These are phyloP conservation scores for Calonectria hongkongensis DNA, from an alignment of 2,329 filamentous ascomycete genomes.

Conservation along the genomic window DNA sequence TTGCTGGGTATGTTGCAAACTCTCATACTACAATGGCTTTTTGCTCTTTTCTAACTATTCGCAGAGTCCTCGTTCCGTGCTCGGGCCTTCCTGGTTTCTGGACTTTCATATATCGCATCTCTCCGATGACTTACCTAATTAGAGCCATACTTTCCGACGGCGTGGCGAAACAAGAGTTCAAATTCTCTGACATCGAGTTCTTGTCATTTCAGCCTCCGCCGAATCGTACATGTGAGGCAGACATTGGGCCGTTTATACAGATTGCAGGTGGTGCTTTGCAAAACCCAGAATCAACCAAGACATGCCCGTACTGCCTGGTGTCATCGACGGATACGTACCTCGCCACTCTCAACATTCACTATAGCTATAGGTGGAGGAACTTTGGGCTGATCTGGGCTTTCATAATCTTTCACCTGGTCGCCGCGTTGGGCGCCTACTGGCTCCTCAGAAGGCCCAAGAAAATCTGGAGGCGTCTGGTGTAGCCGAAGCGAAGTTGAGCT, in stretches of 20 bases:
- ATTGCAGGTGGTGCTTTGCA: constrained; percentile 67
- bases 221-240: constrained; percentile 69
- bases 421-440: constrained; percentile 68
- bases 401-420: constrained; percentile 68
- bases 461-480: background rate
- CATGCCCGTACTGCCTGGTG: constrained; percentile 65
- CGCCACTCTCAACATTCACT: constrained; percentile 63
- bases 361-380: constrained; percentile 70
- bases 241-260: constrained; percentile 66
- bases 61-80: constrained; percentile 75
- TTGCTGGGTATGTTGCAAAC: constrained; percentile 45
- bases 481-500: too few species aligned
- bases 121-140: constrained; percentile 81
- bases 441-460: constrained; percentile 56
- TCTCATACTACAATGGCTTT: background rate
- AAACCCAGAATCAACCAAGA: constrained; percentile 62
- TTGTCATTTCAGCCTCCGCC: constrained; percentile 73
- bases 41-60: background rate
- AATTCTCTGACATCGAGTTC: constrained; percentile 61
- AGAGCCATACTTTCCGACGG: constrained; percentile 70
- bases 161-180: constrained; percentile 42
- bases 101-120: constrained; percentile 80
- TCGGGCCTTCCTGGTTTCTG: constrained; percentile 78
- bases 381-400: constrained; percentile 72
- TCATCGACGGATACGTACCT: constrained; percentile 60